Base-by-base conservation (phyloP, 148 eudicot species). In the Limonium bicolor region DNA sequence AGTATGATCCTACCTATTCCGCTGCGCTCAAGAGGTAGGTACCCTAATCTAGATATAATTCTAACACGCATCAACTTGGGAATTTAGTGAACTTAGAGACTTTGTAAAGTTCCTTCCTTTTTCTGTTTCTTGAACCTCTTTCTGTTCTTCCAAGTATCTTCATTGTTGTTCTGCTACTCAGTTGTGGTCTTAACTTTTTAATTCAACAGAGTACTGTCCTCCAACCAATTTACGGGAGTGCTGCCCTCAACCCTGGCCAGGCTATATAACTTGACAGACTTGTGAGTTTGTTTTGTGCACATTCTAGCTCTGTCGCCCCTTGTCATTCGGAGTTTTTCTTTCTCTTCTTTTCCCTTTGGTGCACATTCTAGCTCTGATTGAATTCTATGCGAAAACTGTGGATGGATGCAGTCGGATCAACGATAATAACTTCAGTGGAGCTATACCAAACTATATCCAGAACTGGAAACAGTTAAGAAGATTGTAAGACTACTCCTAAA, bases 401-500 rank as follows among this genome's bases (percentile, higher is more conserved):
- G 10, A 21, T 12, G 45, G 28, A 41, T 58, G 72, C 80, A 80
- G 90, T 59, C 62, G 90, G 67, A 67, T 80, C 30, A 80, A 61
- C 47, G 90, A 76, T 50, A 80, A 80, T 54, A 67, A 60, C 51
- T 66, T 80, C 27, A 50, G 33, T 4, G 84, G 90, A 46, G 63
- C 48, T 30, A 76, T 80, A 45, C 90, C 90, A 2, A 51, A 60
- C 48, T 73, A 64, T 41, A 70, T 80, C 46, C 66, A 70, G 31
- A 76, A 63, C 49, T 80, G 84, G 90, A 67, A 52, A 38, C 59
- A 58, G 36, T 70, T 80, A 58, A 28, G 8, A 0, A 61, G 71
- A 71, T 44, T 82, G 94, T 82, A 75, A 78, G 82, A 56, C 46
- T 36, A 20, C n/a, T n/a, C n/a, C n/a, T n/a, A n/a, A n/a, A n/a